A percentile compares a stretch with the other conserved stretches of the same genome.
These are phyloP conservation scores for Casuarina equisetifolia DNA, from an alignment of 306 rosid genomes.

Conservation along the genomic window DNA sequence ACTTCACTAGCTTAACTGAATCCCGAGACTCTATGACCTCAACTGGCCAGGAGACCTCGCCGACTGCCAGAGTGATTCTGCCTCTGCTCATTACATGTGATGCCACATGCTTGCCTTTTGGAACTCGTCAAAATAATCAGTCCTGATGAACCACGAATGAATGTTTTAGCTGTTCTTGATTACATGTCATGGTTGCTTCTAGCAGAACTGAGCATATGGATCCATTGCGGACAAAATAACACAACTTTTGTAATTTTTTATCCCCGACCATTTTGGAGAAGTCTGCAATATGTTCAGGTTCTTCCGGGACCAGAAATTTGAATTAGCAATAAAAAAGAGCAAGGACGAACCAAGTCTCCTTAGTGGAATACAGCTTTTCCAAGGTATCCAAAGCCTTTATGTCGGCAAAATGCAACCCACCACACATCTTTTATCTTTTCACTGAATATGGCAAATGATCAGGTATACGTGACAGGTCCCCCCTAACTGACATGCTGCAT, in stretches of 20 bases:
- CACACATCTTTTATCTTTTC: background rate
- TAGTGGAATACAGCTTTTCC: too few species aligned
- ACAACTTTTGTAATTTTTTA: too few species aligned
- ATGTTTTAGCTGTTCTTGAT: background rate
- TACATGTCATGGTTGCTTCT: background rate
- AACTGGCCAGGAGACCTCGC: background rate
- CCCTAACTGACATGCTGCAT: background rate
- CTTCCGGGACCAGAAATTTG: background rate
- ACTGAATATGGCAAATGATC: background rate
- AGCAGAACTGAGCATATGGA: background rate
- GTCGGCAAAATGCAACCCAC: too few species aligned
- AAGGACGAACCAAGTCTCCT: background rate
- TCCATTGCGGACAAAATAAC: too few species aligned
- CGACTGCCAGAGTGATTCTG: background rate
- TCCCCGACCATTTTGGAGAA: background rate
- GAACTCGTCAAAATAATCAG: background rate
- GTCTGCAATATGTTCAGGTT: background rate
- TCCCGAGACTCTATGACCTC: background rate
- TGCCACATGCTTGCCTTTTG: conserved; percentile 8
- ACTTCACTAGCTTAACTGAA: too few species aligned
- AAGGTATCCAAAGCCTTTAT: too few species aligned
- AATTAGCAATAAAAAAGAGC: background rate
- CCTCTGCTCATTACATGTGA: background rate
- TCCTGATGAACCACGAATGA: background rate
- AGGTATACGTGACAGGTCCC: background rate